phyloP scores from a whole-genome alignment of 2,329 filamentous ascomycete genomes.

The Phialocephala subalpina region DNA sequence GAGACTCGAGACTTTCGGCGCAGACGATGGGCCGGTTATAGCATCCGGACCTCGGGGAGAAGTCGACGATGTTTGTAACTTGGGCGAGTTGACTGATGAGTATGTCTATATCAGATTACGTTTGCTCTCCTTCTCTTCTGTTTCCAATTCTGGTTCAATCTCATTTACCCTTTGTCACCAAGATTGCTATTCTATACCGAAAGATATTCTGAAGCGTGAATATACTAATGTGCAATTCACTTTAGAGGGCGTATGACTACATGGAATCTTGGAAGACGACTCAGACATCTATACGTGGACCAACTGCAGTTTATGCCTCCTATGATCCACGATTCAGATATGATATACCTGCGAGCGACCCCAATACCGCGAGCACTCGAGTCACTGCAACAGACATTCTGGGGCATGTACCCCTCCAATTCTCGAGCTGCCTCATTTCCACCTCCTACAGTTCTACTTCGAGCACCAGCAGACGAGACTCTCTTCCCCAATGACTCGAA shows the following conservation, averaged over 20 bases:
- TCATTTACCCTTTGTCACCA: background rate
- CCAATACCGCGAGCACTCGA: constrained; percentile 79
- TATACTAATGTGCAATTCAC: background rate
- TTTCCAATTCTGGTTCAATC: background rate
- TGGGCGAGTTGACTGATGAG: constrained; percentile 76
- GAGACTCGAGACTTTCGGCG: constrained; percentile 83
- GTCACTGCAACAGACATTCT: constrained; percentile 78
- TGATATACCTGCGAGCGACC: constrained; percentile 77
- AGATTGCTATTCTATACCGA: background rate
- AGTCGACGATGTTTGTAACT: constrained; percentile 83
- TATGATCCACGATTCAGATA: constrained; percentile 51
- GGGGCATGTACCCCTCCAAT: constrained; percentile 74
- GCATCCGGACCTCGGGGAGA: constrained; percentile 73
- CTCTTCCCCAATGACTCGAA: constrained; percentile 80
- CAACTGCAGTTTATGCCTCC: constrained; percentile 75
- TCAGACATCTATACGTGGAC: constrained; percentile 78
- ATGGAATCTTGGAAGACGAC: constrained; percentile 69
- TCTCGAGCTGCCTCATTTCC: constrained; percentile 60
- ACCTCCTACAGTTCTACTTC: constrained; percentile 70
- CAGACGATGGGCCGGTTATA: constrained; percentile 72
- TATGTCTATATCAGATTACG: background rate
- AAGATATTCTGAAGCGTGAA: background rate
- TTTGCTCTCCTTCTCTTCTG: background rate
- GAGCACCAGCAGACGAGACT: constrained; percentile 75
- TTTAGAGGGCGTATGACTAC: constrained; percentile 73